Conservation (phyloP, 805 yeast species). For the Myxozyma vanderwaltii region DNA sequence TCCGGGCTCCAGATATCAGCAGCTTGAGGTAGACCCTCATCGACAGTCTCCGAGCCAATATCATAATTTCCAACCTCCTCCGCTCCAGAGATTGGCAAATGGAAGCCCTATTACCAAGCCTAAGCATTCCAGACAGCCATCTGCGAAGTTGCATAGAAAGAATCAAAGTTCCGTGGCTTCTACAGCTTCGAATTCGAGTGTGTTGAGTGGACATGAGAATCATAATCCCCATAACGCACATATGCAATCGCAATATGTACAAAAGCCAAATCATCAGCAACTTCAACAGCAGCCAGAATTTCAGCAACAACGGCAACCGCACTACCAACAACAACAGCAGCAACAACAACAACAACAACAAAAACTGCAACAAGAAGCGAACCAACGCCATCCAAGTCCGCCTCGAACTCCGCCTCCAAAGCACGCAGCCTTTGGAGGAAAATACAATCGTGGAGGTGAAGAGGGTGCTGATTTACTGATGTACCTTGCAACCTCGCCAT, state of each 20-base stretch:
- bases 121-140: background rate
- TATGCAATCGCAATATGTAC: conserved; percentile 35
- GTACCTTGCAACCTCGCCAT: conserved; percentile 83
- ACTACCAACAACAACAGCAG: background rate
- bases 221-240: conserved; percentile 15
- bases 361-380: conserved; percentile 10
- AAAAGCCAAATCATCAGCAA: conserved; percentile 34
- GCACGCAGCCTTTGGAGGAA: background rate
- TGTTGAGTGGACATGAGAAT: background rate
- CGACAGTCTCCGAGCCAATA: background rate
- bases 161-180: conserved; percentile 29
- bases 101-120: conserved; percentile 7
- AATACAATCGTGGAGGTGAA: conserved; percentile 34
- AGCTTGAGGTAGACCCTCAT: background rate
- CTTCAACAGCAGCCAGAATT: no score
- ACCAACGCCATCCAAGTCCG: conserved; percentile 19
- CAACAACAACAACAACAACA: conserved; percentile 3
- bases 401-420: conserved; percentile 30
- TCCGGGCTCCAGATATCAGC: conserved; percentile 9
- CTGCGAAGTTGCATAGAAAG: conserved; percentile 16
- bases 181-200: background rate
- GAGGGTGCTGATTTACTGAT: conserved; percentile 83
- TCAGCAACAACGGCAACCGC: no score
- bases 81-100: conserved; percentile 8
- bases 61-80: background rate